Base-by-base conservation (phyloP, 257 asterid species). In the Lavandula angustifolia region DNA sequence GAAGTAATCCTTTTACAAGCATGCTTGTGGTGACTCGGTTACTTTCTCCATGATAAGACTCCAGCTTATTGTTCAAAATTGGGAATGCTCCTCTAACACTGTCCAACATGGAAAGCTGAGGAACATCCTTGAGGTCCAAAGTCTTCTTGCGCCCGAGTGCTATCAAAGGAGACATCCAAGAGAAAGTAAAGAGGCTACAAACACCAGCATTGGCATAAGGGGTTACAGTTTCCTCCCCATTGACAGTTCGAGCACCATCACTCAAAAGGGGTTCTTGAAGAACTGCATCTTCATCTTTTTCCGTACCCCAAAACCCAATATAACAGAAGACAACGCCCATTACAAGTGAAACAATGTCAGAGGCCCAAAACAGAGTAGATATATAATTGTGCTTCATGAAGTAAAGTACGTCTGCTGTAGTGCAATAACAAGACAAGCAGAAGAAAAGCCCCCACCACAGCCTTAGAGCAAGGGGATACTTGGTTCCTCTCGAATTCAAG, bases 41-140 rank as follows among this genome's bases (percentile, higher is more conserved):
- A 47, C 70, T 80, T 5, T 62, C 81, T 4, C 73, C 75, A 31
- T 75, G 34, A 55, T 65, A 62, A 27, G 78, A 69, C 71, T 78
- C 87, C 41, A 91, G 64, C 74, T 79, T 84, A 35, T 62, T 9
- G 13, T 78, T 66, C 66, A 91, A 72, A 64, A 82, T 53, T 13
- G 92, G 96, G 63, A 76, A 83, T 7, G 82, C 74, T 52, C 84
- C 87, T 67, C 76, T 67, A 11, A 82, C 88, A 49, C 82, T 83
- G 71, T 91, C 96, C 0, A 73, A 43, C 40, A 51, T 13, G 18
- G 60, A 76, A 27, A 92, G 89, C 69, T 86, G 95, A 80, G 96
- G 98, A 58, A 92, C 82, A 76, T 92, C 98, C 79, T 88, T 92
- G 9, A 88, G 89, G 90, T 86, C 77, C 77, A 92, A 57, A 0